Base-by-base conservation (phyloP, 2,329 filamentous ascomycete genomes). In the Hypoxylon rubiginosum region DNA sequence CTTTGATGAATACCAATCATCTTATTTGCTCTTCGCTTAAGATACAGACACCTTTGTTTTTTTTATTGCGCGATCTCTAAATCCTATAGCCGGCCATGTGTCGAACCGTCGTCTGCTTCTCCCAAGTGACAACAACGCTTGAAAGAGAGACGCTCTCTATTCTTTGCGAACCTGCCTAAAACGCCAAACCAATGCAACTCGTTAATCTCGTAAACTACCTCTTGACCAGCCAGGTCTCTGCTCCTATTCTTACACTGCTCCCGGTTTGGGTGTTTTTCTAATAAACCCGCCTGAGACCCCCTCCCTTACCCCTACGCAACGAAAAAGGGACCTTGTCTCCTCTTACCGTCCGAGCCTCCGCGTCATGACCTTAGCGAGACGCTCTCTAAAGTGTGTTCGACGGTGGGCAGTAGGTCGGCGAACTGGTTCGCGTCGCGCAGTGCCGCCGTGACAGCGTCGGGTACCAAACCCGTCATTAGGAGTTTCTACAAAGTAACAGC, bases 381-480 rank as follows among this genome's bases (percentile, higher is more conserved):
- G 49, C 73, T 73, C 46, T 93, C 91, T 60, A 89, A 77, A 15
- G 77, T 86, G 68, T 86, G 86, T 50, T 90, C 86, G 26, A 91
- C 84, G 9, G 89, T 79, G 26, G 89, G 89, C 43, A 93, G 76
- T 48, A 90, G 74, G 55, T 87, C 85, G 9, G 84, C 85, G 62
- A 94, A 81, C 63, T 85, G 84, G 73, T 93, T 92, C 2, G 90
- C 85, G 78, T 94, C 91, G 69, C 91, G 83, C 80, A 94, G 82
- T 36, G 90, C 84, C 39, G 89, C 86, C 1, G 90, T 87, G n/a
- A 91, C 83, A 72, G 91, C 90, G 70, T 91, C 88, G 46, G 88
- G 86, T 4, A 78, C 70, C 32, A 74, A 70, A 8, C 81, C 81
- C 13, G 77, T 77, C 57, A 76, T 75, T 11, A 80, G 65, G 4